Base-by-base conservation (phyloP, 1,284 basidiomycete genomes). In the Ustilago cynodontis region DNA sequence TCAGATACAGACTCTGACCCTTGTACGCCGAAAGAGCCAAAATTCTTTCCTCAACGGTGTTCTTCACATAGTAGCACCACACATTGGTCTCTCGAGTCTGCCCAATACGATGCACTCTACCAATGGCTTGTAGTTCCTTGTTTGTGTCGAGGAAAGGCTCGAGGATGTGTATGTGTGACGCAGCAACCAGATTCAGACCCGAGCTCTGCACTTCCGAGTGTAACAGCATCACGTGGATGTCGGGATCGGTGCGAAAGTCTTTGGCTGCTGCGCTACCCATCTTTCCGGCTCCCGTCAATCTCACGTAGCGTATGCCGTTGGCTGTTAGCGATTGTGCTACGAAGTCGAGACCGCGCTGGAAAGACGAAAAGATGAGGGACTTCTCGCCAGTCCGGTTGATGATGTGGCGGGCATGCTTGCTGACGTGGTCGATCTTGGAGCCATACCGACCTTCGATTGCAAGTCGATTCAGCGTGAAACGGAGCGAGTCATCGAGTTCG, bases 181-280 rank as follows among this genome's bases (percentile, higher is more conserved):
- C 83, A 1, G 73, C 69, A 1, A 80, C 60, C 59, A 85, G 59
- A 39, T 84, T 85, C 31, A 85, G 71, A 4, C 84, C 84, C 0
- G 82, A 70, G 13, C 80, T 81, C 61, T 83, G 82, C 45, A 64
- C 77, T 61, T 85, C 84, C 7, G 82, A 79, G 60, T 85, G 83
- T n/a, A 85, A 68, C 8, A 85, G 57, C 61, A 85, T 73, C 24
- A 84, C 77, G 20, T 74, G 71, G 14, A 79, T 57, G 28, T 52
- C 37, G 4, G 79, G 57, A 31, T 67, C 61, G 59, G 69, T 78
- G 41, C 73, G 65, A 50, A 85, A 85, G 2, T 28, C 11, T 16
- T 82, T 71, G 16, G 71, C 71, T 1, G 71, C 68, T 11, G 64
- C 59, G 20, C 65, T 59, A 2, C 63, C 74, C 16, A 39, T 26